Conservation (phyloP, 306 rosid genomes). For the Glycine tomentella region DNA sequence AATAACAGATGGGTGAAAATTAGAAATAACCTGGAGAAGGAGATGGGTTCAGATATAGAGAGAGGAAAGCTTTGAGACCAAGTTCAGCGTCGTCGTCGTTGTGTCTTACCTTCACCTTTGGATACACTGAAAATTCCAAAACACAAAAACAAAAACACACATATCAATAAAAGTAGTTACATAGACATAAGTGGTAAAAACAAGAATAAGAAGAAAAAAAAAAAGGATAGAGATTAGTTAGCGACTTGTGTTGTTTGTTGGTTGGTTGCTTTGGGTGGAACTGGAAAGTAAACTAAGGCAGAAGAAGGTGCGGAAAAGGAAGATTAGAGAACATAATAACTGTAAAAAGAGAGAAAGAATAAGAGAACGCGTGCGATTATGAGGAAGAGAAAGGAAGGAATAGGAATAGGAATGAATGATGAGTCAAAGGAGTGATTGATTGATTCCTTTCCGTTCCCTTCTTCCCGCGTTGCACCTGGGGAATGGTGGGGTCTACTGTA, state of each 20-base stretch:
- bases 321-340: background rate
- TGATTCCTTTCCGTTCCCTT: background rate
- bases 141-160: background rate
- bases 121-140: constrained; percentile 49
- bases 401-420: background rate
- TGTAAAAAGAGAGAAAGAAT: background rate
- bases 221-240: background rate
- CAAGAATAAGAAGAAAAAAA: background rate
- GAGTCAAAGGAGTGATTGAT: constrained; percentile 17
- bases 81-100: constrained; percentile 33
- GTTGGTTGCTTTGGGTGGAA: background rate
- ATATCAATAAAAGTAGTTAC: background rate
- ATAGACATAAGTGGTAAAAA: background rate
- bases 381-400: background rate
- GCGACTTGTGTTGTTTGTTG: background rate
- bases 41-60: constrained; percentile 38
- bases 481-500: background rate
- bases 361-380: constrained; percentile 5
- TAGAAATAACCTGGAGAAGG: constrained; percentile 52
- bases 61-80: constrained; percentile 51
- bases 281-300: background rate
- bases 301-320: background rate
- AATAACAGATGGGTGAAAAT: background rate
- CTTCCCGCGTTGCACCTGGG: background rate
- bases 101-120: constrained; percentile 53